Percentiles rank a stretch among this genome's conserved stretches.
Evolutionary conservation across 768 basidiomycete species (phyloP).

Genomic region (Botryobasidium botryosum): DNA sequence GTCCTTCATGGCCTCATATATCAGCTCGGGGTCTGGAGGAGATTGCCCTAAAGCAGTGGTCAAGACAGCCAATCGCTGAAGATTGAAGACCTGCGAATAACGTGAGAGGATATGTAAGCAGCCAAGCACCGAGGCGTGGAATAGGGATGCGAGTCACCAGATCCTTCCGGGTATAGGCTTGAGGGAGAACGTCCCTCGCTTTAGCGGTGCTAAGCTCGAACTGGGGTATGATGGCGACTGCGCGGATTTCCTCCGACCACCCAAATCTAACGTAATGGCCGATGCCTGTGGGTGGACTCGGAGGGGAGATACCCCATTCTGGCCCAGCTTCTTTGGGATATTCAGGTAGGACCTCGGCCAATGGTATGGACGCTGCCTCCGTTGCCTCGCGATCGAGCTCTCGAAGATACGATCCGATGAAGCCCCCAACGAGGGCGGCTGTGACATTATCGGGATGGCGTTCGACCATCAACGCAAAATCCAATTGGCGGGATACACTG

Average conservation of each 20-base stretch:
- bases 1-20: slow-evolving; percentile 99
- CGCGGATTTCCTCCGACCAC: slow-evolving; percentile 73
- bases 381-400: slow-evolving; percentile 72
- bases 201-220: slow-evolving; percentile 96
- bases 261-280: slow-evolving; percentile 86
- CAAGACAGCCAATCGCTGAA: slow-evolving; percentile 89
- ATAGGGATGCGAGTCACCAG: slow-evolving; percentile 36
- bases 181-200: slow-evolving; percentile 79
- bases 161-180: slow-evolving; percentile 73
- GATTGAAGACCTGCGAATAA: slow-evolving; percentile 71
- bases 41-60: slow-evolving; percentile 83
- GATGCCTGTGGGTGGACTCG: slow-evolving; percentile 73
- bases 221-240: slow-evolving; percentile 83
- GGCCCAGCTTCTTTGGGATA: slow-evolving; percentile 86
- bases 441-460: slow-evolving; percentile 98
- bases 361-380: slow-evolving; percentile 73
- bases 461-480: slow-evolving; percentile 98
- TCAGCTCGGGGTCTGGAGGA: slow-evolving; percentile 89
- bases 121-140: neutral
- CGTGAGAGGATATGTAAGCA: neutral
- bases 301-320: slow-evolving; percentile 81
- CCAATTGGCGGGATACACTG: slow-evolving; percentile 55
- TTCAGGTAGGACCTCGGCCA: slow-evolving; percentile 92
- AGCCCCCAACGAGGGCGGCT: slow-evolving; percentile 89
- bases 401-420: slow-evolving; percentile 88